Conservation (phyloP, 2,329 filamentous ascomycete species). For the Penicillium vulpinum region DNA sequence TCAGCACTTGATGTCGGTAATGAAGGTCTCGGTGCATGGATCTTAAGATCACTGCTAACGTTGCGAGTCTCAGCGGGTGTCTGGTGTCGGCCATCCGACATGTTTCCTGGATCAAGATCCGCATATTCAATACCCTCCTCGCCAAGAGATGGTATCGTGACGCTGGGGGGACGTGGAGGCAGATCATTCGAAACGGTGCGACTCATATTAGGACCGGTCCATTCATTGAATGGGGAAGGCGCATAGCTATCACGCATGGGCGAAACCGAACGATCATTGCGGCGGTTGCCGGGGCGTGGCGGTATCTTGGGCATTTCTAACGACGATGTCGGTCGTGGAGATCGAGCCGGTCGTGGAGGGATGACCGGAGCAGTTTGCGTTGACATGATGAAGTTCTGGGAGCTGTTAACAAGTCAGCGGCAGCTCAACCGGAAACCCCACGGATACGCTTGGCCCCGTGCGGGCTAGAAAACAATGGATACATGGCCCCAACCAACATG, state of each 20-base stretch:
- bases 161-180: constrained; percentile 67
- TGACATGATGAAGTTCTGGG: constrained; percentile 34
- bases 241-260: constrained; percentile 77
- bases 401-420: constrained; percentile 15
- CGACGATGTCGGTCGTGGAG: constrained; percentile 49
- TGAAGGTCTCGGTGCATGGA: constrained; percentile 86
- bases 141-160: constrained; percentile 79
- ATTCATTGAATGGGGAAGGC: constrained; percentile 81
- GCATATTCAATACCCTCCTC: constrained; percentile 90
- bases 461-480: neutral
- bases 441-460: neutral
- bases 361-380: constrained; percentile 55
- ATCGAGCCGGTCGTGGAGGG: constrained; percentile 63
- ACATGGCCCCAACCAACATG: neutral
- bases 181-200: constrained; percentile 39
- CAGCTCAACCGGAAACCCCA: constrained; percentile 9
- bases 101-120: constrained; percentile 52
- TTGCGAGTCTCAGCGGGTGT: constrained; percentile 74
- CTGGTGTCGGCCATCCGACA: constrained; percentile 43
- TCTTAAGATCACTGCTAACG: constrained; percentile 75
- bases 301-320: constrained; percentile 69
- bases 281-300: constrained; percentile 68
- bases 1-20: constrained; percentile 79
- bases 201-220: constrained; percentile 41
- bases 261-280: constrained; percentile 71